Conservation (phyloP, 257 asterid genomes). For the Nicotiana attenuata region DNA sequence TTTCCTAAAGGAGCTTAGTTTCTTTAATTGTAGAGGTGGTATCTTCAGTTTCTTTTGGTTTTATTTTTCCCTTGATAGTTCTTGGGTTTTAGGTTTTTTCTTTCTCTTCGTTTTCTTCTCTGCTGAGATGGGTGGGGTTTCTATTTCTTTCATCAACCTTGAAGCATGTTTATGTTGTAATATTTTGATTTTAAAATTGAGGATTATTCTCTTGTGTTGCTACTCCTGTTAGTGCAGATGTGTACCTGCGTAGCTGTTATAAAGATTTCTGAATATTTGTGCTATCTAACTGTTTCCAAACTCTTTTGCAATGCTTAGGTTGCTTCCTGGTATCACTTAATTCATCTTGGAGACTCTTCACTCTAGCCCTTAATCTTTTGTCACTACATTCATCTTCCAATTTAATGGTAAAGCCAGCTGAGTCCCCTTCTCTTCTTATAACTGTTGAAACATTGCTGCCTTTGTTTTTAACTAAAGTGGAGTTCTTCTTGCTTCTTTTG, state of each 20-base stretch:
- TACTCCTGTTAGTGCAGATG: not conserved
- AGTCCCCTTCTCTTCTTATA: not conserved
- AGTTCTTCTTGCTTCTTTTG: constrained; percentile 9
- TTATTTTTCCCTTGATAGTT: not conserved
- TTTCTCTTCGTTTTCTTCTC: not conserved
- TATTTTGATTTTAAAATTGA: not conserved
- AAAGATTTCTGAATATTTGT: not conserved
- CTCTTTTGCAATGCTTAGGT: constrained; percentile 30
- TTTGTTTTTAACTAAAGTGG: not conserved
- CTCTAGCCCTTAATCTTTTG: constrained; percentile 31
- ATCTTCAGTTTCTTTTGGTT: not conserved
- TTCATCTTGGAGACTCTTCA: constrained; percentile 56
- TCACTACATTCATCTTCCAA: constrained; percentile 56
- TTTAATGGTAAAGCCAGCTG: constrained; percentile 42
- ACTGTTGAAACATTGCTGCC: not conserved
- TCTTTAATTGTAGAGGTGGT: not conserved
- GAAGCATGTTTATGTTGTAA: constrained; percentile 2
- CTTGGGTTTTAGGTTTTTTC: not conserved
- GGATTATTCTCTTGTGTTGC: not conserved
- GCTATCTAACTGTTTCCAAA: constrained; percentile 32
- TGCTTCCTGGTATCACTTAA: constrained; percentile 32
- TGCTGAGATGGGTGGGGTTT: not conserved
- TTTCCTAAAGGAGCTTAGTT: not conserved
- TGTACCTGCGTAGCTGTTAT: not conserved
- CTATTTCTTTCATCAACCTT: not conserved